A percentile compares a stretch with the other conserved stretches of the same genome.
phyloP scores from a whole-genome alignment of 305 asterid genomes.

The Rubia balearica region DNA sequence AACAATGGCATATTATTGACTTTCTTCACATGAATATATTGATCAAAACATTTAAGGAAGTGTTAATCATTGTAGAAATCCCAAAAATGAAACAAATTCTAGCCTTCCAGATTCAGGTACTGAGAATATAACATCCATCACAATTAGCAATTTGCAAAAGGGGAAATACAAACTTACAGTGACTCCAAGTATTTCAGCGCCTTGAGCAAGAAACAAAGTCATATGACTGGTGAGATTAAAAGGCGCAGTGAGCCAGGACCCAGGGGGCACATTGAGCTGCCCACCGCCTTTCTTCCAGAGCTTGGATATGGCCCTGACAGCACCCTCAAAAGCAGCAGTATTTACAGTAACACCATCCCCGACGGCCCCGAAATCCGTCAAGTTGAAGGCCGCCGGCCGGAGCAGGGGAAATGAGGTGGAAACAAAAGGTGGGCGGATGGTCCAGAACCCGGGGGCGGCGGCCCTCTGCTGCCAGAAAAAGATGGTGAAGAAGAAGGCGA shows the following conservation, averaged over 20 bases:
- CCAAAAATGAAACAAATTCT: neutral
- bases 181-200: constrained; percentile 71
- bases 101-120: too few species aligned
- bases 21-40: neutral
- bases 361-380: constrained; percentile 80
- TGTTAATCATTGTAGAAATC: constrained; percentile 11
- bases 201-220: constrained; percentile 84
- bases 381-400: constrained; percentile 52
- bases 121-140: neutral
- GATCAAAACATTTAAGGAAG: neutral
- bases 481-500: constrained; percentile 40
- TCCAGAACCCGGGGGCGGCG: constrained; percentile 34
- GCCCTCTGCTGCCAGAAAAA: constrained; percentile 58
- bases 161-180: constrained; percentile 39
- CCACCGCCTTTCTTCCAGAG: constrained; percentile 71
- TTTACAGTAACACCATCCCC: constrained; percentile 80
- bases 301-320: constrained; percentile 57
- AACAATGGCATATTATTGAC: neutral
- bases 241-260: constrained; percentile 84
- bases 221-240: constrained; percentile 85
- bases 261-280: constrained; percentile 88
- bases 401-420: constrained; percentile 42
- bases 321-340: constrained; percentile 74
- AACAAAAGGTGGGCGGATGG: constrained; percentile 39
- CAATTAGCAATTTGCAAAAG: neutral